A percentile compares a stretch with the other conserved stretches of the same genome.
These are phyloP conservation scores for Candida odintsovae DNA, from an alignment of 805 yeast species.

Conservation along the genomic window DNA sequence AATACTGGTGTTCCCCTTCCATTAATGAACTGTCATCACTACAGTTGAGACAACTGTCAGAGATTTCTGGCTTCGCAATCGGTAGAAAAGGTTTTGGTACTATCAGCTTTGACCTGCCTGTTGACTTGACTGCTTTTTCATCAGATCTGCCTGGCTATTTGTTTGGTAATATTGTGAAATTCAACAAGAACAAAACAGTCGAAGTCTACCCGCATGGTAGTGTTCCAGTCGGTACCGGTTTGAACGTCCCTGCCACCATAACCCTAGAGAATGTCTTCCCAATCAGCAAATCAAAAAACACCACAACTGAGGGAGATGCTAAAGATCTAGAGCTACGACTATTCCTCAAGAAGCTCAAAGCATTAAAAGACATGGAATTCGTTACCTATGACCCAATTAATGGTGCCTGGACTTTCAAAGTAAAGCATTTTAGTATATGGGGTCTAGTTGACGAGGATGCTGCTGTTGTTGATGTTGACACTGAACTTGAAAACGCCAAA, in stretches of 20 bases:
- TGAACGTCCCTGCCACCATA: conserved; percentile 73
- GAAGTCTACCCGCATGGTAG: conserved; percentile 63
- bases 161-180: conserved; percentile 38
- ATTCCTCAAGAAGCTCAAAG: conserved; percentile 46
- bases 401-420: conserved; percentile 74
- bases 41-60: conserved; percentile 41
- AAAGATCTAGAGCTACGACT: conserved; percentile 37
- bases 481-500: conserved; percentile 17
- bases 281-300: conserved; percentile 19
- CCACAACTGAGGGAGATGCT: conserved; percentile 18
- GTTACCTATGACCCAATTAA: conserved; percentile 72
- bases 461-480: conserved; percentile 47
- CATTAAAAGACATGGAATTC: conserved; percentile 66
- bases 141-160: conserved; percentile 28
- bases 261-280: conserved; percentile 62
- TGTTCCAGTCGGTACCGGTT: conserved; percentile 61
- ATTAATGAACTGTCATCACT: conserved; percentile 40
- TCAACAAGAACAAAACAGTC: conserved; percentile 43
- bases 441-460: conserved; percentile 71
- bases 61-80: conserved; percentile 56
- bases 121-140: conserved; percentile 56
- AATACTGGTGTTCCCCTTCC: conserved; percentile 73
- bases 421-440: conserved; percentile 92
- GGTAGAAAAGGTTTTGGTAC: conserved; percentile 69
- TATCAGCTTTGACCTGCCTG: conserved; percentile 58